phyloP scores from a whole-genome alignment of 108 stramenopile genomes.

The Pseudonitzschia pungens region DNA sequence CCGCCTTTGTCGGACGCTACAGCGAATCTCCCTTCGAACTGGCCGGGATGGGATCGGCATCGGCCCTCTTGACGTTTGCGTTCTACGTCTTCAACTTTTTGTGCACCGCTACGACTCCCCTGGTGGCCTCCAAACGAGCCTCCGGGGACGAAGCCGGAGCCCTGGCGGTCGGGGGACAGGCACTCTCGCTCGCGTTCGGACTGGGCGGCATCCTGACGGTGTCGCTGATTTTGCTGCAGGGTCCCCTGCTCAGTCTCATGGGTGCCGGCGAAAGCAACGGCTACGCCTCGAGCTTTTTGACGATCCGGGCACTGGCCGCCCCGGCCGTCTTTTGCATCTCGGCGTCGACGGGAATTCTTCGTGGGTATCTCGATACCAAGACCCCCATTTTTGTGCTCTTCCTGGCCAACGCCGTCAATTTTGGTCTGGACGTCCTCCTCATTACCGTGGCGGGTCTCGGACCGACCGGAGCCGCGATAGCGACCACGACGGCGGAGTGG shows the following conservation, averaged over 20 bases:
- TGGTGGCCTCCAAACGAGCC: constrained; percentile 62
- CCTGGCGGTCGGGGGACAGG: constrained; percentile 71
- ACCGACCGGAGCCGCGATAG: constrained; percentile 80
- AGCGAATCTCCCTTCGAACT: constrained; percentile 59
- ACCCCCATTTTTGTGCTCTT: constrained; percentile 71
- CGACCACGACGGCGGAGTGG: constrained; percentile 85
- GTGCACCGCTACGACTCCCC: constrained; percentile 80
- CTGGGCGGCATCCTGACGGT: constrained; percentile 50
- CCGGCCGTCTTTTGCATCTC: constrained; percentile 78
- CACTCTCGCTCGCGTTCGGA: constrained; percentile 61
- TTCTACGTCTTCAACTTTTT: constrained; percentile 86
- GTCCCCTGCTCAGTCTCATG: constrained; percentile 68
- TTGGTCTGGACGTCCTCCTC: constrained; percentile 66
- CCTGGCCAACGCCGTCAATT: constrained; percentile 72
- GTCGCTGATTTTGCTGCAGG: constrained; percentile 37
- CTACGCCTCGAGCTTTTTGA: constrained; percentile 69
- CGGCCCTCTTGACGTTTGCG: constrained; percentile 72
- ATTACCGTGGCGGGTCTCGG: constrained; percentile 63
- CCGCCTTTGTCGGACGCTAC: constrained; percentile 79
- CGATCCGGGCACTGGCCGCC: constrained; percentile 67
- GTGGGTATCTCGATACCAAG: constrained; percentile 85
- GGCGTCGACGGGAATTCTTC: constrained; percentile 78
- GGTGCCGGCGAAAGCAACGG: constrained; percentile 70
- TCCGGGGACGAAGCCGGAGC: constrained; percentile 57
- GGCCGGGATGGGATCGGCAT: constrained; percentile 81